Conservation (phyloP, 176 grass and related monocot species). For the Elaeis guineensis region DNA sequence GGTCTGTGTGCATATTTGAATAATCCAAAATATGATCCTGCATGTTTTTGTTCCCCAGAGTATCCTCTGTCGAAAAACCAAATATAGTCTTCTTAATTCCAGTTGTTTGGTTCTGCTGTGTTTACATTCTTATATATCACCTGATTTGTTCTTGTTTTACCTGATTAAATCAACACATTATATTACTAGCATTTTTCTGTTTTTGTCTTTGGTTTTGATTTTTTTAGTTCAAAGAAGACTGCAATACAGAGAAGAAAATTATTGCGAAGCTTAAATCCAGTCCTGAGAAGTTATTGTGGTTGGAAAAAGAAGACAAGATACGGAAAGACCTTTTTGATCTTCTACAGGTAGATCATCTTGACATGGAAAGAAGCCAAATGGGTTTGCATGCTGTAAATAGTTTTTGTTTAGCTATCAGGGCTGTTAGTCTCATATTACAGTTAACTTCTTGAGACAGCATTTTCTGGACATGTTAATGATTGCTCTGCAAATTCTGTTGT, state of each 20-base stretch:
- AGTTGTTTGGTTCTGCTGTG: too few species aligned
- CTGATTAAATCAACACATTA: neutral
- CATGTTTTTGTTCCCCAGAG: too few species aligned
- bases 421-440: neutral
- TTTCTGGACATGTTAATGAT: too few species aligned
- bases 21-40: too few species aligned
- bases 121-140: too few species aligned
- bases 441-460: neutral
- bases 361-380: neutral
- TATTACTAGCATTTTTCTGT: conserved; percentile 1
- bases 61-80: too few species aligned
- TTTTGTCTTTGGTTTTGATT: conserved; percentile 8
- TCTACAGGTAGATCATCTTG: conserved; percentile 51
- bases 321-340: conserved; percentile 65
- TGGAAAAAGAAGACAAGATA: conserved; percentile 79
- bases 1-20: too few species aligned
- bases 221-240: conserved; percentile 94
- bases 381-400: too few species aligned
- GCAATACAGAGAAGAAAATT: conserved; percentile 98
- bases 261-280: conserved; percentile 67
- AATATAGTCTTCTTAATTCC: too few species aligned
- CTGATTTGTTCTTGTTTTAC: too few species aligned
- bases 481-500: too few species aligned
- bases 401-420: conserved; percentile 3
- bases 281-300: conserved; percentile 74